A percentile compares a stretch with the other conserved stretches of the same genome.
Evolutionary conservation across 768 basidiomycete genomes (phyloP).

Genomic region (Russula brevipes): DNA sequence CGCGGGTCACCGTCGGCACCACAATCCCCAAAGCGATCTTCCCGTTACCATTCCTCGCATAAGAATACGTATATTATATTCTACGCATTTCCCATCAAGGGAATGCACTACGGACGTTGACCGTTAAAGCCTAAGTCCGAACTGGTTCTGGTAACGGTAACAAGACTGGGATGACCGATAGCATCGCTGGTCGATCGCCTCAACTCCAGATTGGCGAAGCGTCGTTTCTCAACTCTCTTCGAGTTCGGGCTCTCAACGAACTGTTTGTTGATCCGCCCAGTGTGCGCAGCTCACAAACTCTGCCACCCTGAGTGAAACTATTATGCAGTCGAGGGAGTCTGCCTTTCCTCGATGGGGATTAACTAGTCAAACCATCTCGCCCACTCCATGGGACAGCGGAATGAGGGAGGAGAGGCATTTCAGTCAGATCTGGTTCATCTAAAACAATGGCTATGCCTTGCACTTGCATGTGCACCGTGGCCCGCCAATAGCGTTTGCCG

Average conservation of each 20-base stretch:
- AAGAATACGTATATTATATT: background rate
- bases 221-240: background rate
- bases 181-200: no score
- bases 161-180: no score
- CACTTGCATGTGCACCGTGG: no score
- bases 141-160: background rate
- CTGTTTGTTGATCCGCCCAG: constrained; percentile 1
- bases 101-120: background rate
- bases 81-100: background rate
- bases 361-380: background rate
- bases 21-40: background rate
- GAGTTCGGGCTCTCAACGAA: background rate
- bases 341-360: background rate
- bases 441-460: no score
- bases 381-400: no score
- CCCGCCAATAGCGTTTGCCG: no score
- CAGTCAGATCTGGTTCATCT: background rate
- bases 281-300: no score
- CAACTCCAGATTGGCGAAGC: background rate
- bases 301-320: background rate
- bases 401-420: background rate
- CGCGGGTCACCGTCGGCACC: background rate
- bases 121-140: background rate
- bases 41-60: background rate
- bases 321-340: background rate